A percentile compares a stretch with the other conserved stretches of the same genome.
Conservation (phyloP, 257 asterid species). For the Jasminum sambac region DNA sequence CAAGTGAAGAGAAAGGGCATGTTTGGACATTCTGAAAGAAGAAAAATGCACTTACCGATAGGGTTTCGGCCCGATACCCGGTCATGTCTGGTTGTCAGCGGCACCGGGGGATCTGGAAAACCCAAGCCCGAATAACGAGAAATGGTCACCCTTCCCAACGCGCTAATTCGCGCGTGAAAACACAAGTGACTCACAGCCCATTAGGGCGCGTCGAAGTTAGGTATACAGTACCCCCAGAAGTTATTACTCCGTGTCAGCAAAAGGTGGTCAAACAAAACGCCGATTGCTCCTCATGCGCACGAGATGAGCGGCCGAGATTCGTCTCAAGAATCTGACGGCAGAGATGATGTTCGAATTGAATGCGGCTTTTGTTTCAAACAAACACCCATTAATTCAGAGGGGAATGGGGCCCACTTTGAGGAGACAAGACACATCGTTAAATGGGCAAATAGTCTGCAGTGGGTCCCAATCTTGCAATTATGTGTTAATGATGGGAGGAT, state of each 20-base stretch:
- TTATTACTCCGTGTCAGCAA: not conserved
- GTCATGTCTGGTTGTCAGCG: constrained; percentile 48
- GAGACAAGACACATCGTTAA: constrained; percentile 42
- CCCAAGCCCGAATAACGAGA: constrained; percentile 38
- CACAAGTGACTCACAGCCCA: not conserved
- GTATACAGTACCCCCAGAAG: not conserved
- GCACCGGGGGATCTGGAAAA: constrained; percentile 57
- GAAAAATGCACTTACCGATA: constrained; percentile 8
- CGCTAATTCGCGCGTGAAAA: constrained; percentile 8
- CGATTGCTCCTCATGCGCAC: not conserved
- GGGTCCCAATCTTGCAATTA: constrained; percentile 45
- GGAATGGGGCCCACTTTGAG: constrained; percentile 29
- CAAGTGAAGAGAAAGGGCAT: not conserved
- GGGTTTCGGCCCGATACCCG: constrained; percentile 20
- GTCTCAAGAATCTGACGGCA: not conserved
- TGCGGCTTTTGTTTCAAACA: constrained; percentile 22
- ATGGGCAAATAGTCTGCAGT: constrained; percentile 28
- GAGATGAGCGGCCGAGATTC: not conserved
- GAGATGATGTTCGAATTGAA: not conserved
- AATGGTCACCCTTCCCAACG: constrained; percentile 2
- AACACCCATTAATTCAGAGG: constrained; percentile 28
- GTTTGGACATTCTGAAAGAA: constrained; percentile 17
- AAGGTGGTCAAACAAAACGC: constrained; percentile 1
- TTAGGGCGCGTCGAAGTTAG: not conserved
- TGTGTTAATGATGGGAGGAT: constrained; percentile 52